Evolutionary conservation across 805 yeast species (phyloP).

Genomic region (Saturnispora gosingensis): DNA sequence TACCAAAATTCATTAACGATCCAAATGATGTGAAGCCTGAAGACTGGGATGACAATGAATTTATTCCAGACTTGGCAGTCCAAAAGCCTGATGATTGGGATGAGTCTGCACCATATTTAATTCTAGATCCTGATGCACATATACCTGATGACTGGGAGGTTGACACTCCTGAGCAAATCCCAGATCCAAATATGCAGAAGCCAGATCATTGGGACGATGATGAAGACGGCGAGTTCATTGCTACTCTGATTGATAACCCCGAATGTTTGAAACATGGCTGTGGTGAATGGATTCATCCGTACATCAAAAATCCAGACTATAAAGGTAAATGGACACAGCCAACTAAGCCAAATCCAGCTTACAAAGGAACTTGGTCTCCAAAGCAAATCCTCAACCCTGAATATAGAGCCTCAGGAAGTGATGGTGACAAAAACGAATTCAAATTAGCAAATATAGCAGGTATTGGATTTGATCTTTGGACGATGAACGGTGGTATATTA

Average conservation of each 20-base stretch:
- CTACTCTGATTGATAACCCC: conserved; percentile 67
- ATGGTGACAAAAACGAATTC: neutral
- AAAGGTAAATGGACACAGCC: conserved; percentile 77
- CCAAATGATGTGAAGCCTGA: conserved; percentile 54
- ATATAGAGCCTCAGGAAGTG: conserved; percentile 33
- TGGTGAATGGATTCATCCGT: conserved; percentile 70
- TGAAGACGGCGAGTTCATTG: conserved; percentile 79
- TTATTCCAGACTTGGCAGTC: conserved; percentile 60
- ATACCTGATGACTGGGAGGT: conserved; percentile 83
- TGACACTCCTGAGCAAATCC: conserved; percentile 43
- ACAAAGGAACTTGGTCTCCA: conserved; percentile 73
- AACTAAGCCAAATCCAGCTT: conserved; percentile 59
- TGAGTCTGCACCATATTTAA: conserved; percentile 51
- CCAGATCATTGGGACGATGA: conserved; percentile 87
- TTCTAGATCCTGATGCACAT: conserved; percentile 55
- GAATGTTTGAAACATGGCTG: conserved; percentile 65
- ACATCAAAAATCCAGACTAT: conserved; percentile 57
- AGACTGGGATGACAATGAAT: conserved; percentile 70
- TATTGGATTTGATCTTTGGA: conserved; percentile 84
- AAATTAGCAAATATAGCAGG: conserved; percentile 60
- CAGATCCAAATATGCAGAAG: conserved; percentile 55
- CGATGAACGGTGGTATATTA: conserved; percentile 64
- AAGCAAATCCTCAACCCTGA: conserved; percentile 59
- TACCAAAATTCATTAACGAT: conserved; percentile 53
- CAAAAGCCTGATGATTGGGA: conserved; percentile 83